Conservation (phyloP, 305 asterid species). For the Solanum hybrid region DNA sequence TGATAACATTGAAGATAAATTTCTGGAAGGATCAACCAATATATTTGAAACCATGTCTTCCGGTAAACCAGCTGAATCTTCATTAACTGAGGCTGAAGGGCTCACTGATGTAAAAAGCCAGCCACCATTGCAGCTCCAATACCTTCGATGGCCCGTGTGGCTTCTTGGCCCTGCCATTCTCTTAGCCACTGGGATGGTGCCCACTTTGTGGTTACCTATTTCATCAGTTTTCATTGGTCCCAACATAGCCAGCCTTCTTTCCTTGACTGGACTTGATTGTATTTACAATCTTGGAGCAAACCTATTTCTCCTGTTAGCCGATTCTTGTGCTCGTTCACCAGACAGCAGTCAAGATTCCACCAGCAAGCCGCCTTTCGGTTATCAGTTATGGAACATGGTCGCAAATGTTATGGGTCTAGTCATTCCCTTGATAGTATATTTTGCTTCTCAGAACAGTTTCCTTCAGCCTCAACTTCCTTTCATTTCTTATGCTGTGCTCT, state of each 20-base stretch:
- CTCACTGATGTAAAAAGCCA: constrained; percentile 7
- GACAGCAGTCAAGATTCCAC: constrained; percentile 13
- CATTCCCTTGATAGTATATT: constrained; percentile 39
- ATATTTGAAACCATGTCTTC: constrained; percentile 54
- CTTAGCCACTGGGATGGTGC: constrained; percentile 74
- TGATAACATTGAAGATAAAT: constrained; percentile 24
- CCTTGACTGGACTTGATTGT: constrained; percentile 91
- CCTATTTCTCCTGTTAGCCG: constrained; percentile 89
- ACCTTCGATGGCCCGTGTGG: constrained; percentile 62
- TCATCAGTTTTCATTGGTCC: constrained; percentile 81
- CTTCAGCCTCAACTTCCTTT: constrained; percentile 55
- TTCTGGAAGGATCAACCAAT: constrained; percentile 32
- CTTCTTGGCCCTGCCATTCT: constrained; percentile 74
- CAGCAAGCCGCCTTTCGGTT: constrained; percentile 60
- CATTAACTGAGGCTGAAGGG: constrained; percentile 30
- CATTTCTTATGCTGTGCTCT: constrained; percentile 54
- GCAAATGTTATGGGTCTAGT: constrained; percentile 51
- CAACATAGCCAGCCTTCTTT: constrained; percentile 85
- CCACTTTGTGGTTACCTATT: constrained; percentile 85
- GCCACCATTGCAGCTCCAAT: constrained; percentile 22
- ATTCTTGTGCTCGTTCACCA: constrained; percentile 55
- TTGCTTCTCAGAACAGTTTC: constrained; percentile 46
- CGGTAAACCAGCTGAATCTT: constrained; percentile 24
- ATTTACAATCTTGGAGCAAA: constrained; percentile 81
- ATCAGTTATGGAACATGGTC: constrained; percentile 68